Base-by-base conservation (phyloP, 75 land plant species). In the Pinus taeda region DNA sequence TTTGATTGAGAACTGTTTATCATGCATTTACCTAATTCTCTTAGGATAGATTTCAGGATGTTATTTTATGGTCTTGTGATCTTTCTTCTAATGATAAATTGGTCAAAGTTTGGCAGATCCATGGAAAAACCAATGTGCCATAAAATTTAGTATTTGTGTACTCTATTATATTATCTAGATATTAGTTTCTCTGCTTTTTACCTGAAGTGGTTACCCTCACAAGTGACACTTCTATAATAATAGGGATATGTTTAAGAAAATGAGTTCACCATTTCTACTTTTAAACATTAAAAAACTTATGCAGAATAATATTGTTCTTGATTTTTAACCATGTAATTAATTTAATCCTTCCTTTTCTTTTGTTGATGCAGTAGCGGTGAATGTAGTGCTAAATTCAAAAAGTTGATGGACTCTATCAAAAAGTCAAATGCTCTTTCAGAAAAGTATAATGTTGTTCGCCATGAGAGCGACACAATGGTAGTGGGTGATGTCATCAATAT, bases 361-460 rank as follows among this genome's bases (percentile, higher is more conserved):
- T 69, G 69, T 3, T 69, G 39, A 42, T 69, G 73, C 90, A 88
- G 97, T 82, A 92, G 95, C 60, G 92, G 98, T 57, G 99, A 96
- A 65, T 93, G 88, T 75, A 92, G 92, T 80, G 71, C 83, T 18
- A 91, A 86, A 79, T 96, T 96, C 81, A 96, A 94, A 85, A 76
- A 77, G 75, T 89, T 96, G 66, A 94, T 96, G 93, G 83, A 83
- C 59, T 76, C 79, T 75, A 91, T 96, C 13, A 78, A 83, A 33
- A 96, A 84, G 61, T 82, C 84, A 37, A 79, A 82, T 11, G 14
- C 83, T 11, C 87, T 94, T 36, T 87, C 88, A 74, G 99, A 94
- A 58, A 96, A 96, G 76, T 94, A 89, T 78, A 87, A 81, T 77
- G 90, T 93, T 57, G 94, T 96, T 42, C 84, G 93, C 29, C 90